Evolutionary conservation across 352 stramenopile genomes (phyloP), one percentile per base, ranked within the genome.

Genomic region (Pythium rhizo-oryzae): DNA sequence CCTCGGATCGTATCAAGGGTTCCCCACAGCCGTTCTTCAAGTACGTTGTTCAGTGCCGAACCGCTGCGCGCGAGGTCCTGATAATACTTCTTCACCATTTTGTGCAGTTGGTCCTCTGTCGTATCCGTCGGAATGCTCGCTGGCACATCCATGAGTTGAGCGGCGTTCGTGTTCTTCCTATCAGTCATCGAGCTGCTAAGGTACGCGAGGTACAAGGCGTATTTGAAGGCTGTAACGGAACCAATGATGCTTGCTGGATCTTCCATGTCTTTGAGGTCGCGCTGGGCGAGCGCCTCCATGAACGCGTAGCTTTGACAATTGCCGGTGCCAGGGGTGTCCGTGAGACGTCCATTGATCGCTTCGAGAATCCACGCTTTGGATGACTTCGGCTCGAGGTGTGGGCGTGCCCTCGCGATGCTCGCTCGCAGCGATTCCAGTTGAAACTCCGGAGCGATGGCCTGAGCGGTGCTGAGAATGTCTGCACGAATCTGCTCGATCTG

Each of bases 251-350:
- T 24, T 1, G 13, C 2, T 5, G n/a, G 2, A 25, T 58, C 33
- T 0, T 55, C 28, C 8, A 33, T 24, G 1, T 8, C 23, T 2
- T 50, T 28, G 3, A 69, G 15, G 4, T 13, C 33, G 12, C 19
- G 39, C 41, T 55, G 41, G 3, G 6, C 6, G n/a, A 62, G 13
- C 0, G 24, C 21, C 47, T 69, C 62, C 6, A 41, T 39, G 8
- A 69, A 25, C 1, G 52, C 62, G 25, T 62, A 54, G 19, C 18
- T 46, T 18, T 58, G 62, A 39, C 53, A 69, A 24, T 69, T 69
- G 18, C 62, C 62, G 0, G 35, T 69, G 6, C 7, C 11, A 9
- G 30, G 52, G 2, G 52, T 69, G 15, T 19, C 19, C 3, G 43
- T 44, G 0, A 52, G 21, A 8, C 33, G 37, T 28, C 35, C 49